Percentiles rank a stretch among this genome's conserved stretches.
Evolutionary conservation across 257 asterid genomes (phyloP).

Genomic region (Solanum pennellii): DNA sequence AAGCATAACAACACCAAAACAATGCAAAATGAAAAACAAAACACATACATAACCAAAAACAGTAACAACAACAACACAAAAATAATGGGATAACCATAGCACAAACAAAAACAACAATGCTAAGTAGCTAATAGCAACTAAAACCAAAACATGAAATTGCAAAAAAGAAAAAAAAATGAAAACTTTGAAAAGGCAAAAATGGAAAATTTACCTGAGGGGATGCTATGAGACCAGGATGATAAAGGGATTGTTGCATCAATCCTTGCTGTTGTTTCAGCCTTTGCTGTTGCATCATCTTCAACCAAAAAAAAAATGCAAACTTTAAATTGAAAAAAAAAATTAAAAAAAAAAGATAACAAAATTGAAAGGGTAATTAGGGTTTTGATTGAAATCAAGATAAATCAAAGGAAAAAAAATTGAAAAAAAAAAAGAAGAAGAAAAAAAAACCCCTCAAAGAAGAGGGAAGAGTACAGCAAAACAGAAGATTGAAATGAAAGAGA

Average conservation of each 20-base stretch:
- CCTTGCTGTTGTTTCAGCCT: constrained; percentile 57
- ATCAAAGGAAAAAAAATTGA: background rate
- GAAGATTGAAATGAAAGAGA: background rate
- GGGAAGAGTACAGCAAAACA: background rate
- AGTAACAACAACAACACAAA: background rate
- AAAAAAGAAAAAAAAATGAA: background rate
- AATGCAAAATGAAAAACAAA: background rate
- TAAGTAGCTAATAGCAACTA: background rate
- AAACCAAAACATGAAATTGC: background rate
- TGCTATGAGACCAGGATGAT: constrained; percentile 62
- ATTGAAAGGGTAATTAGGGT: background rate
- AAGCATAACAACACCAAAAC: no score
- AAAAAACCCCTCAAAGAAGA: constrained; percentile 35
- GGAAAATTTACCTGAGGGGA: constrained; percentile 41
- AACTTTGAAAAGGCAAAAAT: background rate
- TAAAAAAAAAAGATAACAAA: background rate
- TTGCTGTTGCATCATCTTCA: constrained; percentile 41
- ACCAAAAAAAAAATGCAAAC: background rate
- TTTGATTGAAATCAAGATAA: background rate
- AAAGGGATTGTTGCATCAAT: constrained; percentile 76
- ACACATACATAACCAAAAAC: background rate
- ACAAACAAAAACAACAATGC: background rate
- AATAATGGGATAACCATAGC: background rate
- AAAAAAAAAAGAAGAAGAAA: background rate
- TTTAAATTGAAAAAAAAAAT: background rate